Evolutionary conservation across 2,329 filamentous ascomycete genomes (phyloP), one percentile per base, ranked within the genome.

Genomic region (Aureobasidium lini): DNA sequence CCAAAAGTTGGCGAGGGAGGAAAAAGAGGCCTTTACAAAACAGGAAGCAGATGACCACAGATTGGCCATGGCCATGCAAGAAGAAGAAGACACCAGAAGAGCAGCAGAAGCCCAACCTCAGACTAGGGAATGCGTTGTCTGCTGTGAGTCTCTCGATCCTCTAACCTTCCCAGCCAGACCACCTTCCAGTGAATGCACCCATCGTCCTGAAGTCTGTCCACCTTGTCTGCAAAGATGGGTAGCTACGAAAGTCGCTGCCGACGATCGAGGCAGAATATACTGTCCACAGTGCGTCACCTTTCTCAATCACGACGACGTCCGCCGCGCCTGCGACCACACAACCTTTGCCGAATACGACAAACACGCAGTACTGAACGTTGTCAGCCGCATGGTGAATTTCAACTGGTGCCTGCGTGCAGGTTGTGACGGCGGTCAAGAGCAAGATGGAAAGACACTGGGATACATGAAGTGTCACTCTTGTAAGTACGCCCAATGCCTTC

Each of bases 231-330:
- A 70, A 15, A 62, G 61, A 34, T 77, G 75, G 75, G 69, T 77
- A n/a, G 60, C 64, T 5, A 68, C 69, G 1, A 69, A 74, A 52
- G 70, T 75, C 54, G 62, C 64, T 6, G 60, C 62, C 7, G 73
- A 73, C 57, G 66, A 72, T 1, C 78, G 77, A 75, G 74, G 77
- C 36, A 72, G 77, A 9, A 75, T 84, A 42, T 70, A 70, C 46
- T 85, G 82, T 54, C 80, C 81, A 0, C 77, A 81, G 52, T 85
- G 82, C 62, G 64, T 72, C 3, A 70, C 69, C 29, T 63, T 65
- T 0, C 69, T 85, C 1, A 64, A 70, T 8, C 77, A 78, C 62
- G 66, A 70, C 15, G 77, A 79, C 16, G 72, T 84, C 2, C 71
- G 75, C 60, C 69, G 69, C 0, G 77, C 75, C 57, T 79, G 81